These are phyloP conservation scores for Coemansia sp. DNA, from an alignment of 192 early-diverging fungal genomes.

Conservation along the genomic window DNA sequence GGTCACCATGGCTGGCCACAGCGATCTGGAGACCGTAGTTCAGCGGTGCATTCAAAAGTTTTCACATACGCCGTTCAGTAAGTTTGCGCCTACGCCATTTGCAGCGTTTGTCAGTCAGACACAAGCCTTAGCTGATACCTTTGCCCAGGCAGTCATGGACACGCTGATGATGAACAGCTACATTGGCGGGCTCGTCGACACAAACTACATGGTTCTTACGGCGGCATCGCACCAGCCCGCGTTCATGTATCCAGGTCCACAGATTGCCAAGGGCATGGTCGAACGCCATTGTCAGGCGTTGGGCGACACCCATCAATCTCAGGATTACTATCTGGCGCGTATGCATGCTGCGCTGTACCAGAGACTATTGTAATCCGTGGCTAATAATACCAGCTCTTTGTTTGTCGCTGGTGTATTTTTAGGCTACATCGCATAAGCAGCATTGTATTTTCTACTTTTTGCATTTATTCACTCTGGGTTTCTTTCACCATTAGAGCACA, in stretches of 20 bases:
- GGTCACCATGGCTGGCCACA: neutral
- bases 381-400: no score
- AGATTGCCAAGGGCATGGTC: conserved; percentile 15
- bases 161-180: neutral
- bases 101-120: neutral
- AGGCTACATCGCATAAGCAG: no score
- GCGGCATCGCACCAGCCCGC: neutral
- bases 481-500: no score
- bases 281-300: neutral
- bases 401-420: no score
- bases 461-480: no score
- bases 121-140: neutral
- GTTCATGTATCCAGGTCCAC: conserved; percentile 20
- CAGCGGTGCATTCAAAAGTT: neutral
- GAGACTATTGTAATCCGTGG: no score
- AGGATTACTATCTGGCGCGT: neutral
- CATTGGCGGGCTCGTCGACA: neutral
- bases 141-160: conserved; percentile 5
- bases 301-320: neutral
- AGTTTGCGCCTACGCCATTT: conserved; percentile 21
- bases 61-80: neutral
- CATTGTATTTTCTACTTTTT: no score
- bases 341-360: neutral
- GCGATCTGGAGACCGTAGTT: neutral
- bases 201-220: conserved; percentile 16